phyloP scores from a whole-genome alignment of 2,329 filamentous ascomycete genomes.

The Macrophomina phaseolina region DNA sequence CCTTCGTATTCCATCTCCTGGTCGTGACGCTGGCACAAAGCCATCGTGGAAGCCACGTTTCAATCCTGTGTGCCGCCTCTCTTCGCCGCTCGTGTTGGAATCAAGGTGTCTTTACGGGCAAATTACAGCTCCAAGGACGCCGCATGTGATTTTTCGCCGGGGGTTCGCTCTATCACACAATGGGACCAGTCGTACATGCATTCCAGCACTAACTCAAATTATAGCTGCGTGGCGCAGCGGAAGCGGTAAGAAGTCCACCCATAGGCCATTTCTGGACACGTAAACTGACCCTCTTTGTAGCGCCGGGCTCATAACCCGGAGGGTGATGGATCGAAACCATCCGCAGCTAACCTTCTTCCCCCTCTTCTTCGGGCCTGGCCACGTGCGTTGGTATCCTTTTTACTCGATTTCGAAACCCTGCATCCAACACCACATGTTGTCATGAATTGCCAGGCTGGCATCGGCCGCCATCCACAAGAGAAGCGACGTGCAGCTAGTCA shows the following conservation, averaged over 20 bases:
- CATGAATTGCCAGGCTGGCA: too few relatives aligned
- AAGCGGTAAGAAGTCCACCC: neutral
- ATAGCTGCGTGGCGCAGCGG: neutral
- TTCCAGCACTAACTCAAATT: neutral
- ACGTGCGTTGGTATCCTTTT: too few relatives aligned
- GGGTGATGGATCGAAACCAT: conserved; percentile 37
- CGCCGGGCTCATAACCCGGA: conserved; percentile 41
- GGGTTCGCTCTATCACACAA: neutral
- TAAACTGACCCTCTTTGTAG: neutral
- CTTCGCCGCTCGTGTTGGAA: neutral
- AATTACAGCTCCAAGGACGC: neutral
- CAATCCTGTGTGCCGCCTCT: neutral
- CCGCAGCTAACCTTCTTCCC: conserved; percentile 31
- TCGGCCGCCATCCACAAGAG: too few relatives aligned
- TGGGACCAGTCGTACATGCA: neutral
- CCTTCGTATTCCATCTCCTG: neutral
- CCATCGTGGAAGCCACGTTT: neutral
- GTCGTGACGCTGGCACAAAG: neutral
- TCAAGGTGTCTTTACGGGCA: neutral
- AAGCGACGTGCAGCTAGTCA: too few relatives aligned
- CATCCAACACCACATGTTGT: too few relatives aligned
- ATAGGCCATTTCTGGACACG: neutral
- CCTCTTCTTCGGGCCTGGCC: neutral
- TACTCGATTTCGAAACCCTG: too few relatives aligned
- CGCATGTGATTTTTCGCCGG: neutral